Percentiles rank a stretch among this genome's conserved stretches.
Evolutionary conservation across 1,139 yeast genomes (phyloP).

Genomic region (Tardiomyces blankii): DNA sequence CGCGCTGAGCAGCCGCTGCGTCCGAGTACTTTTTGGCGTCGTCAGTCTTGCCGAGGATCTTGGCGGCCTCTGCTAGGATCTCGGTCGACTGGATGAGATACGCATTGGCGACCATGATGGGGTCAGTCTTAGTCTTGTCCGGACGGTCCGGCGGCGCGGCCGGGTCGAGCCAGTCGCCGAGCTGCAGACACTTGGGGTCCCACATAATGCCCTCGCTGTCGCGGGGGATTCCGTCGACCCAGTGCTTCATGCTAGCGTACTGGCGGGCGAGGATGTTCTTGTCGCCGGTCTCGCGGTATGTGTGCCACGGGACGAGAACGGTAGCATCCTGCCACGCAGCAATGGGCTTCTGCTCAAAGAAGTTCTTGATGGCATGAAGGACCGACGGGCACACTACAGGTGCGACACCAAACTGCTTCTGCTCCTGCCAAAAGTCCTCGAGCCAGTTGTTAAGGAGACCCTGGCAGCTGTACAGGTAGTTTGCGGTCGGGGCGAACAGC

Average conservation of each 20-base stretch:
- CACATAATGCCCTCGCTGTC: background rate
- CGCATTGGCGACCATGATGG: slow-evolving; percentile 13
- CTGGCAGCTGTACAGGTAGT: slow-evolving; percentile 11
- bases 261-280: slow-evolving; percentile 7
- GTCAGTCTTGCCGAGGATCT: background rate
- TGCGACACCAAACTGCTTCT: slow-evolving; percentile 10
- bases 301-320: slow-evolving; percentile 11
- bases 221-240: slow-evolving; percentile 7
- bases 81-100: slow-evolving; percentile 8
- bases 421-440: slow-evolving; percentile 9
- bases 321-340: slow-evolving; percentile 16
- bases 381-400: slow-evolving; percentile 13
- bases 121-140: slow-evolving; percentile 12
- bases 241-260: slow-evolving; percentile 10
- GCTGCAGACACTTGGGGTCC: slow-evolving; percentile 6
- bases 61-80: slow-evolving; percentile 4
- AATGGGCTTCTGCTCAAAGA: slow-evolving; percentile 4
- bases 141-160: slow-evolving; percentile 16
- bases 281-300: slow-evolving; percentile 10
- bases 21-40: background rate
- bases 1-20: background rate
- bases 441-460: slow-evolving; percentile 10
- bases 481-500: slow-evolving; percentile 14
- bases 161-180: slow-evolving; percentile 17
- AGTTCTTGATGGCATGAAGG: slow-evolving; percentile 6